Evolutionary conservation across 1,284 basidiomycete genomes (phyloP), one percentile per base, ranked within the genome.

Genomic region (Hemileia vastatrix): DNA sequence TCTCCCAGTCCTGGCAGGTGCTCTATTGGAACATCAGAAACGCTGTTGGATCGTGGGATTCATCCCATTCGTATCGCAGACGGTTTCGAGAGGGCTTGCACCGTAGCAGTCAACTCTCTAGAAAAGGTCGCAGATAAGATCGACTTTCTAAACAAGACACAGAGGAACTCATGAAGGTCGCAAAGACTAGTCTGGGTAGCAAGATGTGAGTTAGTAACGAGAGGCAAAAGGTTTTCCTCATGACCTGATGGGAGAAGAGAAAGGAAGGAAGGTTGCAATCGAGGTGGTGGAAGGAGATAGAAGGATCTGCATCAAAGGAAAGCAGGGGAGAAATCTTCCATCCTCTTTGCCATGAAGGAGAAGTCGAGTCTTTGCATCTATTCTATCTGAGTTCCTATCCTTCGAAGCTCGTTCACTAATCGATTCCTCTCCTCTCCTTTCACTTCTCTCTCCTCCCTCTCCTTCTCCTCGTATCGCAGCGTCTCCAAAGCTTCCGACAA

Each of bases 21-120:
- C 73, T 6, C 63, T 75, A 36, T 61, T 75, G 48, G 73, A 75
- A 55, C 73, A 75, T 55, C 70, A 21, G 73, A 75, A 56, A 60
- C 69, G 15, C 66, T 75, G 18, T 63, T 75, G 44, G 73, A 75
- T 64, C 68, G 72, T 11, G 73, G 73, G 24, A 75, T 75, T 58
- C 73, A 75, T 64, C 73, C 73, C 1, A 75, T 75, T 53, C 71
- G 73, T 19, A 75, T 75, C 45, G 72, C 73, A 5, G 73, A 74
- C 45, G 73, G 73, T 23, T 75, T 70, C 48, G 73, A 75, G 53
- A 67, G 72, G 4, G 73, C 73, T 1, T 75, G 73, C 63, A 66
- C 68, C 32, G 65, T 75, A 31, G 72, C 73, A 21, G 73, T 75
- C 15, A 61, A 57, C 11, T 68, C 67, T 24, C 66, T 75, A 44